A percentile compares a stretch with the other conserved stretches of the same genome.
These are phyloP conservation scores for Talaromyces sp. DNA, from an alignment of 2,329 filamentous ascomycete species.

Conservation along the genomic window DNA sequence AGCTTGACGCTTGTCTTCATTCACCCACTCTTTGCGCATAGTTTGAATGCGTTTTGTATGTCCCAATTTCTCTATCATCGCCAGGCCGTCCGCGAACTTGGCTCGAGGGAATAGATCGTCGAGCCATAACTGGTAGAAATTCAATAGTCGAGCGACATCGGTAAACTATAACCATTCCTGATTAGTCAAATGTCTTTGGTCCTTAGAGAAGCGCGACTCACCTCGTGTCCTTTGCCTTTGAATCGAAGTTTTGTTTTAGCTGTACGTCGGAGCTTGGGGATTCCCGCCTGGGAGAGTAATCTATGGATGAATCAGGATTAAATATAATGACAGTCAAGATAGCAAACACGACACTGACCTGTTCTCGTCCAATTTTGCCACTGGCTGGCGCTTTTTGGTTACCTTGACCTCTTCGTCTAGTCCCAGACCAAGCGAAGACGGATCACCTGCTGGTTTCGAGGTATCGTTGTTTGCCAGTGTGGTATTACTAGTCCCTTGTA, in stretches of 20 bases:
- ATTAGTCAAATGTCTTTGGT: not conserved
- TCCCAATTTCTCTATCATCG: slow-evolving; percentile 90
- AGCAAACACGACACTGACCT: slow-evolving; percentile 52
- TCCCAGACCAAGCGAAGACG: slow-evolving; percentile 65
- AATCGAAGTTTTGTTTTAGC: slow-evolving; percentile 72
- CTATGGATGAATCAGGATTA: slow-evolving; percentile 47
- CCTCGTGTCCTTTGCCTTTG: slow-evolving; percentile 93
- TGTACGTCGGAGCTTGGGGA: slow-evolving; percentile 75
- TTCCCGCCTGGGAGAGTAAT: slow-evolving; percentile 79
- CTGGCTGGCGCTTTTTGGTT: slow-evolving; percentile 72
- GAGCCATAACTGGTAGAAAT: slow-evolving; percentile 94
- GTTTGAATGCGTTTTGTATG: slow-evolving; percentile 78
- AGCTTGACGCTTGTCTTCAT: slow-evolving; percentile 59
- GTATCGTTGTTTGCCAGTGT: slow-evolving; percentile 17
- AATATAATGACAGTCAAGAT: not conserved
- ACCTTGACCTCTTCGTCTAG: slow-evolving; percentile 87
- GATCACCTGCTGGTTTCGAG: slow-evolving; percentile 34
- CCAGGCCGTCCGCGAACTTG: slow-evolving; percentile 84
- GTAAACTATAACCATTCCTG: slow-evolving; percentile 63
- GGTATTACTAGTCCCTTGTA: slow-evolving; percentile 38
- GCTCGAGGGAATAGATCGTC: slow-evolving; percentile 95
- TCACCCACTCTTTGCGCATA: slow-evolving; percentile 80
- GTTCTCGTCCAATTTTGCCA: slow-evolving; percentile 83
- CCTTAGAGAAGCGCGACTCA: slow-evolving; percentile 35
- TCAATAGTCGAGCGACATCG: slow-evolving; percentile 78